A percentile compares a stretch with the other conserved stretches of the same genome.
Conservation (phyloP, 208 protist species). For the Crithidia sp. region DNA sequence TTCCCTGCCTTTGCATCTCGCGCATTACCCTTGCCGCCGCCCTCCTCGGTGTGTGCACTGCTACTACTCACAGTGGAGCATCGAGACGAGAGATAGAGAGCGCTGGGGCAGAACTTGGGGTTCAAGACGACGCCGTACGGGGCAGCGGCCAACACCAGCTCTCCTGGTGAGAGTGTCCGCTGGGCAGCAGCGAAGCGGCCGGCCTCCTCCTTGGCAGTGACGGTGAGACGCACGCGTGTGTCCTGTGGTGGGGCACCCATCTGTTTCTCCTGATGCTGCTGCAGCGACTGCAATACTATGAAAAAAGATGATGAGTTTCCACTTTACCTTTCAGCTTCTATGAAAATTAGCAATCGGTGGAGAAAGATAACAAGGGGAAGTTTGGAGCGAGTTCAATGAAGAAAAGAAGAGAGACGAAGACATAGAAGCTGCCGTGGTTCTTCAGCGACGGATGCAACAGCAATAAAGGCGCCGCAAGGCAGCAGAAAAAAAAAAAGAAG, state of each 20-base stretch:
- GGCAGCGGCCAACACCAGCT: slow-evolving; percentile 62
- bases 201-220: slow-evolving; percentile 40
- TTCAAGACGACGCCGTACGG: slow-evolving; percentile 57
- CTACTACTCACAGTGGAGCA: not conserved
- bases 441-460: no score
- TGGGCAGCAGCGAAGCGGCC: slow-evolving; percentile 60
- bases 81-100: slow-evolving; percentile 50
- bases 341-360: no score
- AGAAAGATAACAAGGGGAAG: no score
- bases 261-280: not conserved
- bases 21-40: not conserved
- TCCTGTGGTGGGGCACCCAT: not conserved
- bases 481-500: no score
- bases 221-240: slow-evolving; percentile 35
- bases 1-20: not conserved
- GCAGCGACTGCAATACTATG: not conserved
- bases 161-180: slow-evolving; percentile 48
- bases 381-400: no score
- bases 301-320: no score
- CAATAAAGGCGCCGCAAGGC: no score
- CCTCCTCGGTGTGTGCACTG: not conserved
- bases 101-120: slow-evolving; percentile 49
- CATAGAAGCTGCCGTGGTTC: no score
- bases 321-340: no score
- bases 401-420: no score